Conservation (phyloP, 257 asterid species). For the Nicotiana knightiana region DNA sequence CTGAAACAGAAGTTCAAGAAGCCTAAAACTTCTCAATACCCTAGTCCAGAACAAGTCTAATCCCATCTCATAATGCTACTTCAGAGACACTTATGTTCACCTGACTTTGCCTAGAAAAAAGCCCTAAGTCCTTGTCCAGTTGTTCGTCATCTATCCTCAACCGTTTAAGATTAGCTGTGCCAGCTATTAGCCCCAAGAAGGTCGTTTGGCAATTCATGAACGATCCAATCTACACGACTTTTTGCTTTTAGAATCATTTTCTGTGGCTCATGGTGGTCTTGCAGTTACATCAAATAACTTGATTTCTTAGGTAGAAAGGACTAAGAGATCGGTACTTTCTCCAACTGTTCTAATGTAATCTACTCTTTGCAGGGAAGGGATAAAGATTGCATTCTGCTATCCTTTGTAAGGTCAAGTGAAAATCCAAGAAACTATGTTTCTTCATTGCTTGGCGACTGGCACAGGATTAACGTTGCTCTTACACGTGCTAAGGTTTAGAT, state of each 20-base stretch:
- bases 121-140: not conserved
- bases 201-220: not conserved
- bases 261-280: not conserved
- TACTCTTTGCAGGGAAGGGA: conserved; percentile 76
- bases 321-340: not conserved
- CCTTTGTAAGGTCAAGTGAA: conserved; percentile 78
- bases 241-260: not conserved
- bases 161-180: not conserved
- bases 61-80: not conserved
- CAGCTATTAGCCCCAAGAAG: not conserved
- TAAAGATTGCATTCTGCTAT: conserved; percentile 87
- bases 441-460: conserved; percentile 98
- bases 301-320: not conserved
- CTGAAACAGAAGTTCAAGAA: not conserved
- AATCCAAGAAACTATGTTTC: conserved; percentile 57
- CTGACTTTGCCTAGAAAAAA: not conserved
- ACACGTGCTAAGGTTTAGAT: conserved; percentile 87
- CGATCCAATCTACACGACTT: not conserved
- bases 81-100: not conserved
- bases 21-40: not conserved
- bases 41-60: not conserved
- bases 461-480: conserved; percentile 89
- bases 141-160: not conserved
- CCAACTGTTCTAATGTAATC: not conserved
- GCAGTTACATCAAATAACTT: not conserved